These are phyloP conservation scores for Fusarium sp. DNA, from an alignment of 2,329 filamentous ascomycete species.

Conservation along the genomic window DNA sequence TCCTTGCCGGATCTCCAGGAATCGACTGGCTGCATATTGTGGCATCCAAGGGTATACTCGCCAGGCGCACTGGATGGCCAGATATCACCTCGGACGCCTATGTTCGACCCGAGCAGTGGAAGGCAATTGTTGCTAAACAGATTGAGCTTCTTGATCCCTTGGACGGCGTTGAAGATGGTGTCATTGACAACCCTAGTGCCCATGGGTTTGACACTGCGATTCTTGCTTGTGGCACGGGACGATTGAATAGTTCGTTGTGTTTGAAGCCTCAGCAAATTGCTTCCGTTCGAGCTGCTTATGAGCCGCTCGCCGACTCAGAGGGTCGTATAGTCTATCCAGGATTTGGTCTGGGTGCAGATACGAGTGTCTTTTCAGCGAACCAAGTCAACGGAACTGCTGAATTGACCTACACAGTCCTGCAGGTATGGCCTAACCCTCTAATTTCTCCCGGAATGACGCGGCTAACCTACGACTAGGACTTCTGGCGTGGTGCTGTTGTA, in stretches of 20 bases:
- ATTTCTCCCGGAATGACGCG: accelerated
- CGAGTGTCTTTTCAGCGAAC: conserved; percentile 19
- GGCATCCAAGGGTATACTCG: conserved; percentile 14
- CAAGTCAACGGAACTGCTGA: conserved; percentile 14
- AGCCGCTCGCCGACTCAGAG: conserved; percentile 2
- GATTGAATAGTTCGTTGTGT: conserved; percentile 2
- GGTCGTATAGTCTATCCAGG: conserved; percentile 12
- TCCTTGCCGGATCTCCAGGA: conserved; percentile 11
- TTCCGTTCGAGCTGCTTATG: conserved; percentile 14
- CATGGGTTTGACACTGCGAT: conserved; percentile 1
- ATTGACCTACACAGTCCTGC: conserved; percentile 8
- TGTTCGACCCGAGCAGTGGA: conserved; percentile 22
- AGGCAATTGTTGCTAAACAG: conserved; percentile 6
- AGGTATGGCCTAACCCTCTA: background rate
- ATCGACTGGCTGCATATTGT: conserved; percentile 25
- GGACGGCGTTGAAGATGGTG: conserved; percentile 11
- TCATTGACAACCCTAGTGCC: conserved; percentile 12
- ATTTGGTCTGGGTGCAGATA: conserved; percentile 4
- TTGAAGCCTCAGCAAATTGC: conserved; percentile 4
- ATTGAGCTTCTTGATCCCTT: conserved; percentile 19
- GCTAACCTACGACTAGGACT: conserved; percentile 1
- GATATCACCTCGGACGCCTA: background rate
- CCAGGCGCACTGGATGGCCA: conserved; percentile 6
- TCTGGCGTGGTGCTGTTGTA: conserved; percentile 19
- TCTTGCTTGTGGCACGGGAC: conserved; percentile 1